Conservation (phyloP, 306 rosid species). For the Inga leiocalycina region DNA sequence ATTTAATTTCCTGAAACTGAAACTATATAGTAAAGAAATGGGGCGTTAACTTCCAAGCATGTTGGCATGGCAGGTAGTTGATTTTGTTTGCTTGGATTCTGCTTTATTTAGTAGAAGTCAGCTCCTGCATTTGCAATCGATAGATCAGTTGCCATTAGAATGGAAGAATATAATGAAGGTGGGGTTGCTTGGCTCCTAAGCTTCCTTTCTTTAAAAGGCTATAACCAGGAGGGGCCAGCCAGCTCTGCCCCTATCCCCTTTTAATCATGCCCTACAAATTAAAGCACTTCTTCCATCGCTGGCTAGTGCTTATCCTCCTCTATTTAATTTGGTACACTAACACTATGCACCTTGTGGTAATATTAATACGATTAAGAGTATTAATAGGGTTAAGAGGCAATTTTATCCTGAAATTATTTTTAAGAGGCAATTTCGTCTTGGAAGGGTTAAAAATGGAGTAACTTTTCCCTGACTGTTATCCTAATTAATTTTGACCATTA, state of each 20-base stretch:
- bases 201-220: neutral
- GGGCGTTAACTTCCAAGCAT: neutral
- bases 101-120: neutral
- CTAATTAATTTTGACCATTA: no score
- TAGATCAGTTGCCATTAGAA: neutral
- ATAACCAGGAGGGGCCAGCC: neutral
- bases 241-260: constrained; percentile 8
- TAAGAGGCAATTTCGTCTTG: rapidly evolving
- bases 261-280: neutral
- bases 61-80: no score
- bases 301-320: neutral
- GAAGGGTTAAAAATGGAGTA: no score
- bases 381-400: no score
- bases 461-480: rapidly evolving
- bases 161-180: neutral
- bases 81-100: neutral
- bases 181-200: constrained; percentile 24
- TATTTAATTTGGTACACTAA: no score
- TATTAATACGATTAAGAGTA: neutral
- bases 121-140: neutral
- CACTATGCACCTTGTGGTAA: neutral
- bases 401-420: no score
- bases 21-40: neutral
- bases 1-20: no score
- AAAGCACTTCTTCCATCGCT: neutral